These are phyloP conservation scores for Chrysoporthe deuterocubensis DNA, from an alignment of 2,329 filamentous ascomycete species.

Conservation along the genomic window DNA sequence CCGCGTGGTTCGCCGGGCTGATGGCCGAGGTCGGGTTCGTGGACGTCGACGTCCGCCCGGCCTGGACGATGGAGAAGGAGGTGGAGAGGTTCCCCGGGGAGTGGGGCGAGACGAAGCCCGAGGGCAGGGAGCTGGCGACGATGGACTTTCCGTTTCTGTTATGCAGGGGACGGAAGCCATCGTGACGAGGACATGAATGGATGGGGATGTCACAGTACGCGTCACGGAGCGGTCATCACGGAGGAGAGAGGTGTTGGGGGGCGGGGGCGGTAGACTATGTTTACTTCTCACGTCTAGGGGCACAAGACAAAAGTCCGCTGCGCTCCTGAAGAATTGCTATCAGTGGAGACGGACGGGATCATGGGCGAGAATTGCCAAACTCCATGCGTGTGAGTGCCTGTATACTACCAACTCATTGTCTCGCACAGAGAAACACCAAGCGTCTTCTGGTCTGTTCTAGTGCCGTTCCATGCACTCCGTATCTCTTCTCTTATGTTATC, in stretches of 20 bases:
- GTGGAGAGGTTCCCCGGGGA: slow-evolving; percentile 52
- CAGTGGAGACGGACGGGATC: neutral
- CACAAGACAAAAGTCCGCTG: neutral
- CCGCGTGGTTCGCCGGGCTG: slow-evolving; percentile 46
- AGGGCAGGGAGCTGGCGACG: slow-evolving; percentile 30
- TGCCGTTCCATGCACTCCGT: neutral
- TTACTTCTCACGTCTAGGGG: too few species aligned
- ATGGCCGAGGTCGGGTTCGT: slow-evolving; percentile 52
- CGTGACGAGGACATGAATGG: neutral
- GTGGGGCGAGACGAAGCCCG: slow-evolving; percentile 38
- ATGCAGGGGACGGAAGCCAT: slow-evolving; percentile 39
- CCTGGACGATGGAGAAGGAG: slow-evolving; percentile 53
- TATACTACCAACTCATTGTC: slow-evolving; percentile 8
- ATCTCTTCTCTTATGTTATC: neutral
- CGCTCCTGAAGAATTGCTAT: neutral
- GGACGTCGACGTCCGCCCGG: slow-evolving; percentile 51
- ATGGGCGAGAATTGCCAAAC: slow-evolving; percentile 23
- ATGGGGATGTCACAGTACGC: neutral
- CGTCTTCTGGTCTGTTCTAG: neutral
- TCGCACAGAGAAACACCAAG: neutral
- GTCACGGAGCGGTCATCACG: neutral
- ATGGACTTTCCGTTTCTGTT: slow-evolving; percentile 46
- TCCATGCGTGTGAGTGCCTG: slow-evolving; percentile 24
- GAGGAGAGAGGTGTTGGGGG: too few species aligned
- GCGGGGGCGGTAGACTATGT: too few species aligned